phyloP scores from a whole-genome alignment of 352 stramenopile species.

The Phytophthora sojae region DNA sequence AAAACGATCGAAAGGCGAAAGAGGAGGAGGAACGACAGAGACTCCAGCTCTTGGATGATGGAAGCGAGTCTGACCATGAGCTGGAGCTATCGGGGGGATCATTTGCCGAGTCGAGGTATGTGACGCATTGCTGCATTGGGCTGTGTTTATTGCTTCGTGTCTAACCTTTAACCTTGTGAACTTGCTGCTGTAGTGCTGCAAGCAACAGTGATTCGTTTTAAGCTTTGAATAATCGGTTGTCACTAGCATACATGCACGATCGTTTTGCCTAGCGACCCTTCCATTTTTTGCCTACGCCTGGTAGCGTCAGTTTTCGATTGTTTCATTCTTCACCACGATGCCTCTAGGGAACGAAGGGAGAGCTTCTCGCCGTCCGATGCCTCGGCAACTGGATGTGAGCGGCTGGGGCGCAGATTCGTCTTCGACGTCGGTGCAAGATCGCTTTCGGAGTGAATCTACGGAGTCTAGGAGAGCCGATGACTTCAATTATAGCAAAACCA shows the following conservation, averaged over 20 bases:
- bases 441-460: neutral
- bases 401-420: constrained; percentile 29
- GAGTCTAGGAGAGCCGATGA: neutral
- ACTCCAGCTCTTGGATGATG: constrained; percentile 3
- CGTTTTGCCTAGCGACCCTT: constrained; percentile 36
- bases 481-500: constrained; percentile 12
- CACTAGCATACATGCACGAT: constrained; percentile 15
- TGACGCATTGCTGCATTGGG: neutral
- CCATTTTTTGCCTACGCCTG: neutral
- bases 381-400: neutral
- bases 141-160: neutral
- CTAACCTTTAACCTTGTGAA: neutral
- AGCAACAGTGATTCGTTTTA: neutral
- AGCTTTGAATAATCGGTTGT: constrained; percentile 23
- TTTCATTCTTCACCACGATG: neutral
- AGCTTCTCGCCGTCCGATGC: neutral
- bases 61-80: neutral
- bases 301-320: neutral
- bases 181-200: neutral
- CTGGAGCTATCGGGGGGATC: constrained; percentile 1
- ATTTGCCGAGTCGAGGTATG: neutral
- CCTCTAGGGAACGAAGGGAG: neutral
- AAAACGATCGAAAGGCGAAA: constrained; percentile 47
- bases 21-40: constrained; percentile 40
- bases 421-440: constrained; percentile 3